A percentile compares a stretch with the other conserved stretches of the same genome.
These are phyloP conservation scores for Suillus subalutaceus DNA, from an alignment of 768 basidiomycete genomes.

Conservation along the genomic window DNA sequence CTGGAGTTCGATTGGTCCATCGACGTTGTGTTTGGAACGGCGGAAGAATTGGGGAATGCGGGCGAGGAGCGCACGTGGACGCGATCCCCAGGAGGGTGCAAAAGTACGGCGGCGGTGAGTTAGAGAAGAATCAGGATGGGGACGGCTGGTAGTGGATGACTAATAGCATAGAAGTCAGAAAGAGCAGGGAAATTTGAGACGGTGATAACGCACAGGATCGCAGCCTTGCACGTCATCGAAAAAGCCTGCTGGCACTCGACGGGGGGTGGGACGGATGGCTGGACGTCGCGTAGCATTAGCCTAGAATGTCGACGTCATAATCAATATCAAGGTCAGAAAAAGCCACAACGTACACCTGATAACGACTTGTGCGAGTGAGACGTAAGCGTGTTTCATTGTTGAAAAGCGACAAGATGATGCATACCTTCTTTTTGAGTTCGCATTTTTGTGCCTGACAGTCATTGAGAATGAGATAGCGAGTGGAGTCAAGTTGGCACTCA, in stretches of 20 bases:
- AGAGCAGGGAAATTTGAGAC: background rate
- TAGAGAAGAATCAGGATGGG: background rate
- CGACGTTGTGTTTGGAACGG: background rate
- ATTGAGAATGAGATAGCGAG: background rate
- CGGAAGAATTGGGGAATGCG: background rate
- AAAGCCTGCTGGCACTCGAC: background rate
- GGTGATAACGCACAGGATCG: background rate
- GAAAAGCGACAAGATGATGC: background rate
- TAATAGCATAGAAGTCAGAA: background rate
- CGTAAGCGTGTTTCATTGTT: background rate
- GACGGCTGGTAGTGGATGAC: background rate
- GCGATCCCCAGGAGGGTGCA: background rate
- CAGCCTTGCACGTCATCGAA: background rate
- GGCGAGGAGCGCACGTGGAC: background rate
- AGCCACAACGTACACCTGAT: background rate
- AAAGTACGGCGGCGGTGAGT: background rate
- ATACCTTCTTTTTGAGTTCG: background rate
- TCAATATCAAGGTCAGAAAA: background rate
- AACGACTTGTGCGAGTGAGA: background rate
- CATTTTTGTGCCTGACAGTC: background rate
- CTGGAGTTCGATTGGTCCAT: background rate
- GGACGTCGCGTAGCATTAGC: background rate
- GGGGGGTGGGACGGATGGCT: background rate
- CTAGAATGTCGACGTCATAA: background rate
- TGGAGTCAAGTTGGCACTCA: background rate